Base-by-base conservation (phyloP, 176 grass and related monocot genomes). In the Olyra latifolia region DNA sequence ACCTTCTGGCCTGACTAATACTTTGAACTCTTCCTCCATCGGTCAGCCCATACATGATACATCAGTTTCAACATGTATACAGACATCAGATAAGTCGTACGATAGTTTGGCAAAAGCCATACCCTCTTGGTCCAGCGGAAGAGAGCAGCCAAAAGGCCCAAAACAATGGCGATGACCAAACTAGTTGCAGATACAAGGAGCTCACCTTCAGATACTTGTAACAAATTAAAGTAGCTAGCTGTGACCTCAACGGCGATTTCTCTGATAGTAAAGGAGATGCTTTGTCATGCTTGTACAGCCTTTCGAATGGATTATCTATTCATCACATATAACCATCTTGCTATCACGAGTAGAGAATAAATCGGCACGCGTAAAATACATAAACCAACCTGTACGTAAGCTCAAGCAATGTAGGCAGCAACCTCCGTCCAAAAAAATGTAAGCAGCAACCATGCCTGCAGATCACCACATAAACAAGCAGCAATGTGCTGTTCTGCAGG, bases 131-230 rank as follows among this genome's bases (percentile, higher is more conserved):
- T 83, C 77, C 9, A 76, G 59, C 49, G 80, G 42, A 81, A 35
- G 5, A 4, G 32, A 35, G 32, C 32, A 35, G 32, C 32, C 32
- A 11, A 2, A 43, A 4, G 6, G 29, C 10, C 20, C 14, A 76
- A 41, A 68, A 42, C 22, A 19, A 44, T 50, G 15, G 47, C 63
- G 8, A 38, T 60, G 4, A 16, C 7, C 2, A 56, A 17, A 85
- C 11, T 28, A 32, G 29, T 23, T 52, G n/a, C 42, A n/a, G 32
- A 25, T 24, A 8, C 15, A 39, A 3, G 46, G 15, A 8, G 7
- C 15, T 12, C 57, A 84, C 89, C 76, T 84, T 91, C 84, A 72
- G 80, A 87, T 77, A 77, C 70, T 84, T 65, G 85, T 57, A 54
- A 84, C 78, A 66, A 44, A 67, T 23, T 20, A 32, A 20, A 45